These are phyloP conservation scores for Silene latifolia DNA, from an alignment of 148 eudicot species.

Conservation along the genomic window DNA sequence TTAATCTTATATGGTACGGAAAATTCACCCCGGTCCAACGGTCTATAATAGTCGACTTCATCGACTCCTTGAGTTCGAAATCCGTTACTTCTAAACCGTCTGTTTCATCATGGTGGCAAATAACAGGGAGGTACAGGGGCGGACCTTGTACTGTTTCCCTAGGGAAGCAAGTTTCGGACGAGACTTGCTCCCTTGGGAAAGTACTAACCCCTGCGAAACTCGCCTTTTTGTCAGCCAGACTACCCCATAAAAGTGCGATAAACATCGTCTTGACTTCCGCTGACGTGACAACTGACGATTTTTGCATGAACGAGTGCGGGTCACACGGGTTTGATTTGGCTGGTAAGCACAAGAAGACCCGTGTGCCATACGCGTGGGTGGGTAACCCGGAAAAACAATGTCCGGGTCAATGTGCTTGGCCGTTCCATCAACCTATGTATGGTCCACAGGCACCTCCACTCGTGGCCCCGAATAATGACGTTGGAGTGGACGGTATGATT, in stretches of 20 bases:
- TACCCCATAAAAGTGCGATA: conserved; percentile 24
- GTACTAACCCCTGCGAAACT: conserved; percentile 16
- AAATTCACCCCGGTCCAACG: conserved; percentile 50
- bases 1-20: conserved; percentile 73
- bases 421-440: conserved; percentile 53
- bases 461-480: conserved; percentile 45
- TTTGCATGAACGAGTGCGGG: conserved; percentile 43
- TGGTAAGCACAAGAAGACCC: conserved; percentile 19
- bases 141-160: conserved; percentile 18
- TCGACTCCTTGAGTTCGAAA: conserved; percentile 33
- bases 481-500: conserved; percentile 56
- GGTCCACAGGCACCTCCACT: conserved; percentile 51
- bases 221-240: conserved; percentile 24
- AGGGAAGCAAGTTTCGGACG: conserved; percentile 34
- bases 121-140: conserved; percentile 25
- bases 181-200: conserved; percentile 33
- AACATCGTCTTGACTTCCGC: conserved; percentile 41
- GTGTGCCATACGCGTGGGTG: conserved; percentile 50
- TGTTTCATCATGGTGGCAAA: conserved; percentile 45
- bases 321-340: conserved; percentile 32
- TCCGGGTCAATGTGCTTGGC: conserved; percentile 65
- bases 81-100: conserved; percentile 31
- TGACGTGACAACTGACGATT: conserved; percentile 31
- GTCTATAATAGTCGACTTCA: conserved; percentile 48
- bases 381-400: conserved; percentile 59